phyloP scores from a whole-genome alignment of 768 basidiomycete genomes.

The Suillus paluster region DNA sequence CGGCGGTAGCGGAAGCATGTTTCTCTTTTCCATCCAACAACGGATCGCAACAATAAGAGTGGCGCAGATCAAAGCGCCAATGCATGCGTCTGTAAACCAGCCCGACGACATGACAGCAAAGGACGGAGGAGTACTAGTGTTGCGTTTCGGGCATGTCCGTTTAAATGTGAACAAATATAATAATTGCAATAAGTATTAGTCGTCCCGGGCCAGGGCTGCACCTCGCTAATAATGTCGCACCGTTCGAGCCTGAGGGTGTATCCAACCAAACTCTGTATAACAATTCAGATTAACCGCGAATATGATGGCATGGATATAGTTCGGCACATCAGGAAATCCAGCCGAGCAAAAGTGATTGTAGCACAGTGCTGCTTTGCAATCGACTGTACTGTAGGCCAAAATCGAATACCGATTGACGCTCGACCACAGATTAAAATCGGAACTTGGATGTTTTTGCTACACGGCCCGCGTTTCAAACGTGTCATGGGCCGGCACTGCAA shows the following conservation, averaged over 20 bases:
- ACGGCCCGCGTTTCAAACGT: neutral
- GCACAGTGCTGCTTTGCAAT: neutral
- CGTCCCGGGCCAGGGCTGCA: neutral
- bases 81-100: conserved; percentile 19
- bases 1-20: conserved; percentile 19
- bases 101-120: neutral
- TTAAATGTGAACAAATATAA: neutral
- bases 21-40: conserved; percentile 11
- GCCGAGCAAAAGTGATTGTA: neutral
- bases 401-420: neutral
- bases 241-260: too few relatives aligned
- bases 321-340: neutral
- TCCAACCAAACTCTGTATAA: too few relatives aligned
- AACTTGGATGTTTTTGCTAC: neutral
- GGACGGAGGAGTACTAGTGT: neutral
- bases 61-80: conserved; percentile 17
- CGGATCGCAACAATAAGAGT: conserved; percentile 10
- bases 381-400: neutral
- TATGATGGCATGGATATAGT: too few relatives aligned
- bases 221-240: neutral
- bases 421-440: too few relatives aligned
- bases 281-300: neutral
- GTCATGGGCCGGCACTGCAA: neutral
- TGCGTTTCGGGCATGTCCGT: neutral
- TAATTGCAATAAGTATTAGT: neutral